A percentile compares a stretch with the other conserved stretches of the same genome.
Conservation (phyloP, 371 early-diverging fungal species). For the Rhizopus stolonifer region DNA sequence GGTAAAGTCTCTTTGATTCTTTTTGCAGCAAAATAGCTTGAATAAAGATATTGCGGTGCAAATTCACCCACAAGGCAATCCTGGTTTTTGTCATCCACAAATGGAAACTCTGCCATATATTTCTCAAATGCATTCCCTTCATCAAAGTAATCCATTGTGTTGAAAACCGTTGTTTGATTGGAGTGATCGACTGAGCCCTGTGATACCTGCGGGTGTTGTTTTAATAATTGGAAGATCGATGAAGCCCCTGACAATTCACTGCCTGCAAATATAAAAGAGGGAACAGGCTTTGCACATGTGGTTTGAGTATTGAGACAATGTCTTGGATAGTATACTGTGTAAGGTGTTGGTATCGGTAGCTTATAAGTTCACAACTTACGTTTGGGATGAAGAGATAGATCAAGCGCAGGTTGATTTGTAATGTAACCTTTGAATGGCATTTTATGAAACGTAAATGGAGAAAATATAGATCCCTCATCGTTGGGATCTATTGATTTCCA, state of each 20-base stretch:
- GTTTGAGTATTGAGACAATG: constrained; percentile 19
- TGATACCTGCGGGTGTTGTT: constrained; percentile 53
- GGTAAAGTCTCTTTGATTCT: constrained; percentile 39
- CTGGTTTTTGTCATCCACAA: constrained; percentile 16
- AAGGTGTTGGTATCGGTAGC: constrained; percentile 39
- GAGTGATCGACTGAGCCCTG: constrained; percentile 26
- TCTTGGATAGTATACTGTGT: no score
- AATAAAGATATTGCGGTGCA: constrained; percentile 44
- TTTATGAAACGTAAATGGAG: constrained; percentile 29
- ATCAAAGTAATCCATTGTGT: constrained; percentile 16
- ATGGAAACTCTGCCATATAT: constrained; percentile 40
- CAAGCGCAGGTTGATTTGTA: constrained; percentile 14
- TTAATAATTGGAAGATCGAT: constrained; percentile 47
- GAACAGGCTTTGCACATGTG: constrained; percentile 55
- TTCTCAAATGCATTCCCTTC: constrained; percentile 35
- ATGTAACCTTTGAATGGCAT: constrained; percentile 29
- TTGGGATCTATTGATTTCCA: constrained; percentile 11
- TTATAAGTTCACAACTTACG: constrained; percentile 37
- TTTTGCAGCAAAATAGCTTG: constrained; percentile 36
- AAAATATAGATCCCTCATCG: constrained; percentile 28
- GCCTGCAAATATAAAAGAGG: constrained; percentile 61
- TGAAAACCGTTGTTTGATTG: constrained; percentile 1
- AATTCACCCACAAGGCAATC: constrained; percentile 38
- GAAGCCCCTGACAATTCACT: constrained; percentile 49
- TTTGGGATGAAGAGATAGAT: constrained; percentile 27